These are phyloP conservation scores for Xylariaceae sp. DNA, from an alignment of 2,329 filamentous ascomycete genomes.

Conservation along the genomic window DNA sequence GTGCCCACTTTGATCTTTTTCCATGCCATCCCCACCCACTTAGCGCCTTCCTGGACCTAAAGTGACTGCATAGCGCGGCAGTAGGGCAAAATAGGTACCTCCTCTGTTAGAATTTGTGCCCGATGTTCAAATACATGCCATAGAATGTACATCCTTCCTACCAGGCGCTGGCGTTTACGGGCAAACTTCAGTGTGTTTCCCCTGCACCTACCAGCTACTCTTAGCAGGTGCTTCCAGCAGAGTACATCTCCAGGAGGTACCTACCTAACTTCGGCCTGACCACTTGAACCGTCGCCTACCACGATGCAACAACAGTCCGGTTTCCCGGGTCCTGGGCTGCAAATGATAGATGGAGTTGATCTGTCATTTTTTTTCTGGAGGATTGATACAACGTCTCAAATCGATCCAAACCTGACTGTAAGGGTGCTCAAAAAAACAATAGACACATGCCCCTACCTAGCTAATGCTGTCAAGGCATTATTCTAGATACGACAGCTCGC, in stretches of 20 bases:
- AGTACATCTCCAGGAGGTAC: background rate
- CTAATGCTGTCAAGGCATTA: background rate
- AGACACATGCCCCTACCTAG: conserved; percentile 5
- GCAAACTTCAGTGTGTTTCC: background rate
- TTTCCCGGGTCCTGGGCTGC: conserved; percentile 19
- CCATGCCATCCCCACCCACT: background rate
- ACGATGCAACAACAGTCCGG: conserved; percentile 18
- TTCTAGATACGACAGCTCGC: background rate
- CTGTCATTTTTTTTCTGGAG: conserved; percentile 9
- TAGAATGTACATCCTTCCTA: too few species aligned
- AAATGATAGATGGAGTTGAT: conserved; percentile 13
- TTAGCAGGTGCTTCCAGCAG: background rate
- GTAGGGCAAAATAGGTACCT: background rate
- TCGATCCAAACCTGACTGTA: conserved; percentile 14
- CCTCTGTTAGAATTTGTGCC: too few species aligned
- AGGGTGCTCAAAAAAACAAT: conserved; percentile 1
- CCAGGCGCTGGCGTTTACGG: background rate
- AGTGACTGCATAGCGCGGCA: background rate
- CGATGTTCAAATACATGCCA: too few species aligned
- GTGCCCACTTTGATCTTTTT: background rate
- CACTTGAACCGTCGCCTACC: conserved; percentile 2
- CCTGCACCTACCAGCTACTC: background rate
- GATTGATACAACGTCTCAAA: conserved; percentile 11
- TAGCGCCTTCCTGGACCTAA: background rate
- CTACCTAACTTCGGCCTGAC: background rate